Evolutionary conservation across 805 yeast genomes (phyloP).

Genomic region (Cyberlindnera meyerae): DNA sequence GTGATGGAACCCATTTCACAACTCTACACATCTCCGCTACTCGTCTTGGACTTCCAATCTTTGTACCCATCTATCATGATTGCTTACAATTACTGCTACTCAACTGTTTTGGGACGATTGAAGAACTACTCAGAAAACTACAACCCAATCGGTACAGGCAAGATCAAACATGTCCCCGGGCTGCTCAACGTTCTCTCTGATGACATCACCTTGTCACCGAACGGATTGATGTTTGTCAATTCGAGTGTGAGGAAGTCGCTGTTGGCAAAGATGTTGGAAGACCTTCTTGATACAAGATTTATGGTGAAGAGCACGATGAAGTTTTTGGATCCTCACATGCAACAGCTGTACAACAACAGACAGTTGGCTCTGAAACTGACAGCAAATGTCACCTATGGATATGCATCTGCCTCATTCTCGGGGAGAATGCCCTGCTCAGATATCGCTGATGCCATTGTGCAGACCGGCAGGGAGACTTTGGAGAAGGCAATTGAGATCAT

Average conservation of each 20-base stretch:
- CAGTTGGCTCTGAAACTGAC: slow-evolving; percentile 85
- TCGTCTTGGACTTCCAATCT: slow-evolving; percentile 91
- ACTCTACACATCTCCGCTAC: slow-evolving; percentile 81
- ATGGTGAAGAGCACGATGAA: slow-evolving; percentile 75
- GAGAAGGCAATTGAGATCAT: slow-evolving; percentile 65
- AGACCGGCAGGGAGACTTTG: slow-evolving; percentile 83
- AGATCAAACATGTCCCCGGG: slow-evolving; percentile 51
- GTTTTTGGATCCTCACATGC: slow-evolving; percentile 43
- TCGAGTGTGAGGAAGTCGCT: slow-evolving; percentile 61
- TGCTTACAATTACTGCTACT: slow-evolving; percentile 85
- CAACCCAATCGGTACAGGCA: slow-evolving; percentile 46
- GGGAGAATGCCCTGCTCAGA: slow-evolving; percentile 98
- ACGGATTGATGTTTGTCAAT: slow-evolving; percentile 77
- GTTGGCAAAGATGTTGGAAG: slow-evolving; percentile 79
- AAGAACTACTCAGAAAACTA: slow-evolving; percentile 42
- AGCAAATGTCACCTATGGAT: slow-evolving; percentile 96
- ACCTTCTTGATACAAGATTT: slow-evolving; percentile 73
- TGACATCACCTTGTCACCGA: slow-evolving; percentile 71
- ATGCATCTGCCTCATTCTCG: slow-evolving; percentile 88
- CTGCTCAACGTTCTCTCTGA: slow-evolving; percentile 47
- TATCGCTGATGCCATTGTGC: slow-evolving; percentile 90
- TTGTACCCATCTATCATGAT: slow-evolving; percentile 89
- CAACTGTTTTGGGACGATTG: slow-evolving; percentile 63
- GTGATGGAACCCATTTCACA: slow-evolving; percentile 89
- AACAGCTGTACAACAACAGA: slow-evolving; percentile 60